These are phyloP conservation scores for Candida tallmaniae DNA, from an alignment of 805 yeast species.

Conservation along the genomic window DNA sequence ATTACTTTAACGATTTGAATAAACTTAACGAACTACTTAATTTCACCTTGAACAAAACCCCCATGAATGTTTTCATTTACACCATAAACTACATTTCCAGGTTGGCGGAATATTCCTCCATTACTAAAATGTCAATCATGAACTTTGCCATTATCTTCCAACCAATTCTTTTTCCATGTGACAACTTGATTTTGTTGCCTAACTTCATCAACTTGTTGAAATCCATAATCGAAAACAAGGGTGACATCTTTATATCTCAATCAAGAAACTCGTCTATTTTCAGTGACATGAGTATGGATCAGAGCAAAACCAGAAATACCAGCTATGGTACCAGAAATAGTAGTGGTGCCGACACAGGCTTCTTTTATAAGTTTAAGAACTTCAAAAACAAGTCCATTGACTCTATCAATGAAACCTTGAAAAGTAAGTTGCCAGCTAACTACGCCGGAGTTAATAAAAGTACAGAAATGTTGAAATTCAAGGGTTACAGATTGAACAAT, in stretches of 20 bases:
- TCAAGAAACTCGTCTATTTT: conserved; percentile 1
- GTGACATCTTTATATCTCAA: background rate
- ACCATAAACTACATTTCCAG: conserved; percentile 12
- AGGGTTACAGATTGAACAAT: conserved; percentile 9
- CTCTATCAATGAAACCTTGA: conserved; percentile 11
- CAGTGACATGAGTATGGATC: background rate
- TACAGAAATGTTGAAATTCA: conserved; percentile 1
- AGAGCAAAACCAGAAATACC: background rate
- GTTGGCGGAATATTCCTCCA: conserved; percentile 13
- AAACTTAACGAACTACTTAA: conserved; percentile 4
- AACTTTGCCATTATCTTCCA: conserved; percentile 29
- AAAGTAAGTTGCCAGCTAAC: background rate
- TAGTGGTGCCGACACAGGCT: conserved; percentile 1
- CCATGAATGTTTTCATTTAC: conserved; percentile 9
- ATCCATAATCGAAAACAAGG: conserved; percentile 15
- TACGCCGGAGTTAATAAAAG: conserved; percentile 2
- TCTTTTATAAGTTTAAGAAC: conserved; percentile 11
- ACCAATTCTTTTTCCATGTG: conserved; percentile 22
- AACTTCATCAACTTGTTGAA: conserved; percentile 15
- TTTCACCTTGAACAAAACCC: background rate
- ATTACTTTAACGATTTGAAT: conserved; percentile 1
- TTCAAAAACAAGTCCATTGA: conserved; percentile 14
- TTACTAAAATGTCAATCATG: conserved; percentile 25
- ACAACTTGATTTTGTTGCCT: conserved; percentile 13
- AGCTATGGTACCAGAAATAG: background rate